These are phyloP conservation scores for Coccomyxa sp. DNA, from an alignment of 139 green algal species.

Conservation along the genomic window DNA sequence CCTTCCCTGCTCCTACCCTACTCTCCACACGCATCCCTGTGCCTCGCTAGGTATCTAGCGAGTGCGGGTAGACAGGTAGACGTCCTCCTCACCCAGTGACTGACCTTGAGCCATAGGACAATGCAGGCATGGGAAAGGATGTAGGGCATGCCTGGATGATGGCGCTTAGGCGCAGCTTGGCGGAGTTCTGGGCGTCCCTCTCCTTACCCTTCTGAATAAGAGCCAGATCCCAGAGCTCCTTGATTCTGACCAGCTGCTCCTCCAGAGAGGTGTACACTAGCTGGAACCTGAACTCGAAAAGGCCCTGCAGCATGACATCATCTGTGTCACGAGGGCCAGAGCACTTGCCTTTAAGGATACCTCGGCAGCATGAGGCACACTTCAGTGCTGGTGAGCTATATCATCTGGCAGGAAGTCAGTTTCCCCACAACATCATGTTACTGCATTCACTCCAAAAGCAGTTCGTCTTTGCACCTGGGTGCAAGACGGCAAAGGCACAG, in stretches of 20 bases:
- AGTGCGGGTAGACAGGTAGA: background rate
- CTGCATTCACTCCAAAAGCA: background rate
- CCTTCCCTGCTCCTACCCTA: too few species aligned
- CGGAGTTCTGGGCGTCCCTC: constrained; percentile 3
- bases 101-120: too few species aligned
- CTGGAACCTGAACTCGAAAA: constrained; percentile 36
- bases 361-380: background rate
- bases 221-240: constrained; percentile 32
- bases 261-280: constrained; percentile 44
- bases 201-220: constrained; percentile 18
- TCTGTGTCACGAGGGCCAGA: background rate
- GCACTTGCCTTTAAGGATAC: background rate
- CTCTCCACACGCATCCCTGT: too few species aligned
- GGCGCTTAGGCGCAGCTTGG: constrained; percentile 1
- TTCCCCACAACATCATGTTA: background rate
- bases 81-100: too few species aligned
- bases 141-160: constrained; percentile 36
- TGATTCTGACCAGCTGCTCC: constrained; percentile 36
- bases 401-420: background rate
- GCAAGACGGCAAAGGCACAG: too few species aligned
- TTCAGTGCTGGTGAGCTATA: background rate
- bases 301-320: constrained; percentile 1
- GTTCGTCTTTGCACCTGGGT: too few species aligned
- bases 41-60: too few species aligned
- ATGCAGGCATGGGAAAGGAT: too few species aligned